phyloP scores from a whole-genome alignment of 179 eudicot genomes.

The Monotropa hypopitys region DNA sequence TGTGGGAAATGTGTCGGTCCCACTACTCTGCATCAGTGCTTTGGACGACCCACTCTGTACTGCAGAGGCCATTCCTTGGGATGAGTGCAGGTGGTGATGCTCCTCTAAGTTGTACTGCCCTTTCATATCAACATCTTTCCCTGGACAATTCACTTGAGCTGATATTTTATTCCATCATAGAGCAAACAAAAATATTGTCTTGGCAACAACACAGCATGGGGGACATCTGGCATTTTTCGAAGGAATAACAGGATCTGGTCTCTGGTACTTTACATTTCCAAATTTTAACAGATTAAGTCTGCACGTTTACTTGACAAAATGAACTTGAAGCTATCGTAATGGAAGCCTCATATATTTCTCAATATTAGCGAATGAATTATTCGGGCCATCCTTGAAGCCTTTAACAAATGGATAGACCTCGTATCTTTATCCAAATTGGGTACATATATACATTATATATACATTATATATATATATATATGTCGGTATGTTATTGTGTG shows the following conservation, averaged over 20 bases:
- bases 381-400: background rate
- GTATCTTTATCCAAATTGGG: background rate
- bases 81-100: constrained; percentile 73
- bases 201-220: constrained; percentile 75
- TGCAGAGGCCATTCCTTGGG: constrained; percentile 92
- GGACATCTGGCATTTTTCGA: constrained; percentile 93
- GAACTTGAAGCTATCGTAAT: too few species aligned
- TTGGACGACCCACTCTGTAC: constrained; percentile 97
- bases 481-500: background rate
- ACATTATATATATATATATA: too few species aligned
- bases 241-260: constrained; percentile 63
- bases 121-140: background rate
- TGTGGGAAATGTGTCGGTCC: constrained; percentile 63
- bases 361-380: background rate
- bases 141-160: background rate
- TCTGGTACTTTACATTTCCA: constrained; percentile 41
- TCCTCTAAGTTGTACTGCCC: background rate
- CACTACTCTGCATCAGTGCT: constrained; percentile 89
- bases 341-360: background rate
- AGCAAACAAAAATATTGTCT: constrained; percentile 63
- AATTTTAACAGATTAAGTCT: background rate
- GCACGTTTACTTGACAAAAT: background rate
- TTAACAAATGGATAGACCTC: background rate
- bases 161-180: constrained; percentile 25
- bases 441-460: too few species aligned